These are phyloP conservation scores for Entophlyctis luteolus DNA, from an alignment of 192 early-diverging fungal species.

Conservation along the genomic window DNA sequence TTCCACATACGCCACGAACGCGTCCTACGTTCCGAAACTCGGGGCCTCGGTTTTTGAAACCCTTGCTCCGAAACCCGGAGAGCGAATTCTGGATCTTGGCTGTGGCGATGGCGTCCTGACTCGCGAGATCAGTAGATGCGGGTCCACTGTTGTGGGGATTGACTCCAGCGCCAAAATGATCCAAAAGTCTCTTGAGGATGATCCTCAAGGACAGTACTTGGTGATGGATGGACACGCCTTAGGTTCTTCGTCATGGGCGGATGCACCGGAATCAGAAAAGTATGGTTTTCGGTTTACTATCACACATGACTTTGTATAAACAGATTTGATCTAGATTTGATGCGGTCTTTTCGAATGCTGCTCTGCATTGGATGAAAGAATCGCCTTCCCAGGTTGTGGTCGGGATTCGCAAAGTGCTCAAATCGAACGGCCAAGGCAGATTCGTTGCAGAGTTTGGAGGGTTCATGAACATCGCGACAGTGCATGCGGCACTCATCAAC, in stretches of 20 bases:
- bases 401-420: conserved; percentile 53
- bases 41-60: conserved; percentile 47
- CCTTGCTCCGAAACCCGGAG: conserved; percentile 47
- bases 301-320: background rate
- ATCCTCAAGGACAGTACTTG: background rate
- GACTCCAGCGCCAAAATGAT: conserved; percentile 64
- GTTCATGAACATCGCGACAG: conserved; percentile 36
- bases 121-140: conserved; percentile 36
- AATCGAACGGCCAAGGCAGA: conserved; percentile 44
- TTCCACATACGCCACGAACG: conserved; percentile 47
- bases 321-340: conserved; percentile 53
- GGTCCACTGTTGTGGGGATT: conserved; percentile 52
- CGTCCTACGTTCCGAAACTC: conserved; percentile 54
- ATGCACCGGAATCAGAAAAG: conserved; percentile 2
- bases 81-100: conserved; percentile 65
- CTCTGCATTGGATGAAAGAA: conserved; percentile 69
- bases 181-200: background rate
- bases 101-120: conserved; percentile 67
- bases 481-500: conserved; percentile 28
- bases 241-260: conserved; percentile 25
- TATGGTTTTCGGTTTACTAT: no score
- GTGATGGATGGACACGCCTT: conserved; percentile 60
- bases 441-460: conserved; percentile 62
- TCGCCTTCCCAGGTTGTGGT: conserved; percentile 55
- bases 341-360: conserved; percentile 67